A percentile compares a stretch with the other conserved stretches of the same genome.
Conservation (phyloP, 305 asterid genomes). For the Solanum hybrid region DNA sequence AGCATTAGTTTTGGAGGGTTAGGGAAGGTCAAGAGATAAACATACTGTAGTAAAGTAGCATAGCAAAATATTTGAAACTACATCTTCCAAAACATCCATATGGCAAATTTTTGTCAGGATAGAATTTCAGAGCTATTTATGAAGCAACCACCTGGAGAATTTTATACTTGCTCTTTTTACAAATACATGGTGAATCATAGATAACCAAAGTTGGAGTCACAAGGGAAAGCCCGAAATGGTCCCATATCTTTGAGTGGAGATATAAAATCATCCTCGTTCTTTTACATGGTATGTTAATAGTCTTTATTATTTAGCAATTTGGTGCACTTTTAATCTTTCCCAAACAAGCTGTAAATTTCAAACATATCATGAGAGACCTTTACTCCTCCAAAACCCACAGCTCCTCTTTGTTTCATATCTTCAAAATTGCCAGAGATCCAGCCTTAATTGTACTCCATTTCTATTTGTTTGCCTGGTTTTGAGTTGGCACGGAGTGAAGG, state of each 20-base stretch:
- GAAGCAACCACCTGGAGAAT: not conserved
- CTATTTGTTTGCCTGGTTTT: not conserved
- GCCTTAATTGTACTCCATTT: not conserved
- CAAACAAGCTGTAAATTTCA: not conserved
- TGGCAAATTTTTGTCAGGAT: not conserved
- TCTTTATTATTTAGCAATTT: not conserved
- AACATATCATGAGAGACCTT: not conserved
- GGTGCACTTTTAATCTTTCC: not conserved
- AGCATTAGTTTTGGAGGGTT: slow-evolving; percentile 1
- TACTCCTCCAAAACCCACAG: not conserved
- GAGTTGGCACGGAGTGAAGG: not conserved
- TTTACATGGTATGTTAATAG: not conserved
- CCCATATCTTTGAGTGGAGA: not conserved
- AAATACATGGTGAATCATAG: not conserved
- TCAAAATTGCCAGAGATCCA: not conserved
- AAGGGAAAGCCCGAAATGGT: not conserved
- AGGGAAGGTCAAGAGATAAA: not conserved
- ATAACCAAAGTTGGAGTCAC: not conserved
- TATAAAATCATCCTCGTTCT: not conserved
- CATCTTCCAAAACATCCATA: not conserved
- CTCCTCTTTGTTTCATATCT: not conserved
- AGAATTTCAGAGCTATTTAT: not conserved
- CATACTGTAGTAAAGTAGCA: not conserved
- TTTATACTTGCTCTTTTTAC: not conserved
- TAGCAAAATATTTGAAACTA: not conserved